phyloP scores from a whole-genome alignment of 2,329 filamentous ascomycete species.

The Neofusicoccum cordaticola region DNA sequence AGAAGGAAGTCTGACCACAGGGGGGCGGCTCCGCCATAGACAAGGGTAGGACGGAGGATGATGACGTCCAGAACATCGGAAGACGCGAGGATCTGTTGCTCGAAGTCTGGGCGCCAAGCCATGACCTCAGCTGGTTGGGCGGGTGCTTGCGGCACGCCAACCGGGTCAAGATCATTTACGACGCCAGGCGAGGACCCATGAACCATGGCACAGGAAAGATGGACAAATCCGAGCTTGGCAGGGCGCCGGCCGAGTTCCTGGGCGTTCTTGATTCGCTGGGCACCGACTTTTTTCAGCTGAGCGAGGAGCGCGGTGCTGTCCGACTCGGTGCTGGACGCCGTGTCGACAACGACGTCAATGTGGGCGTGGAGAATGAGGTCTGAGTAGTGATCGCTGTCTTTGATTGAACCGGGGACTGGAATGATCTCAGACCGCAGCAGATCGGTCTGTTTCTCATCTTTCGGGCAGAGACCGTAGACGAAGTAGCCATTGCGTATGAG shows the following conservation, averaged over 20 bases:
- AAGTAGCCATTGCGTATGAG: conserved; percentile 31
- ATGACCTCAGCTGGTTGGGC: conserved; percentile 25
- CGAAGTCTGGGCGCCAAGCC: conserved; percentile 32
- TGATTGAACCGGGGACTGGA: conserved; percentile 29
- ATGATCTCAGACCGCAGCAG: conserved; percentile 32
- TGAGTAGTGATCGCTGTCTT: conserved; percentile 4
- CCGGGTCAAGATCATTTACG: conserved; percentile 31
- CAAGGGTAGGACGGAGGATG: conserved; percentile 32
- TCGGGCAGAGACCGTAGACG: conserved; percentile 38
- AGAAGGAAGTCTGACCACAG: conserved; percentile 30
- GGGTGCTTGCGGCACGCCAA: conserved; percentile 23
- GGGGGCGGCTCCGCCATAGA: conserved; percentile 36
- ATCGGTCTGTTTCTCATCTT: conserved; percentile 29
- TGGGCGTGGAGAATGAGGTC: conserved; percentile 14
- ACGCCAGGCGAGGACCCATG: conserved; percentile 30
- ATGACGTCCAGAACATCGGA: conserved; percentile 33
- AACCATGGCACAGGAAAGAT: conserved; percentile 38
- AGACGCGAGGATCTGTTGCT: conserved; percentile 32
- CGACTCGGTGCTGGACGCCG: conserved; percentile 24
- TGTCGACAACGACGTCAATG: conserved; percentile 39
- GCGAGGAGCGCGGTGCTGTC: conserved; percentile 25
- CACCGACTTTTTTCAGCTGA: conserved; percentile 22
- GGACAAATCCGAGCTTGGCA: conserved; percentile 40
- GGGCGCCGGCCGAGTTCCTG: conserved; percentile 20
- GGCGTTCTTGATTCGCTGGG: conserved; percentile 21